These are phyloP conservation scores for Wallemia hederae DNA, from an alignment of 1,284 basidiomycete species.

Conservation along the genomic window DNA sequence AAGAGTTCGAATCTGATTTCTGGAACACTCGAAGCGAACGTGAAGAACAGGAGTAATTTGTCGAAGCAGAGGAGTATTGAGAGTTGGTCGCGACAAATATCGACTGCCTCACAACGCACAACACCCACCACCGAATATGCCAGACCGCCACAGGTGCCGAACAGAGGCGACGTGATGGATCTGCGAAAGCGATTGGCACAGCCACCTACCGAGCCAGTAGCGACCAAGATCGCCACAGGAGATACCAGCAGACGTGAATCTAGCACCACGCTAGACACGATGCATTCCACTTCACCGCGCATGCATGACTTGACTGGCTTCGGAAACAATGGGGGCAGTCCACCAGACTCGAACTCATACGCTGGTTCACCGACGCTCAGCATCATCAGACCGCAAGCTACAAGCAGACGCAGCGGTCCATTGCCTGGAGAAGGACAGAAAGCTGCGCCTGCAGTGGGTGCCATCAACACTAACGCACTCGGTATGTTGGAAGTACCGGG, in stretches of 20 bases:
- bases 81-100: conserved; percentile 2
- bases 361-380: neutral
- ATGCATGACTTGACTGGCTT: neutral
- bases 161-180: conserved; percentile 4
- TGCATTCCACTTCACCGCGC: neutral
- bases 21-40: neutral
- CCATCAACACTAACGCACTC: conserved; percentile 41
- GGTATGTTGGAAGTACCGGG: conserved; percentile 49
- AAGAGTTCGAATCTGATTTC: conserved; percentile 2
- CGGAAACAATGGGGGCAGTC: neutral
- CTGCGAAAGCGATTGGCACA: conserved; percentile 2
- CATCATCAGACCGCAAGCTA: neutral
- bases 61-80: conserved; percentile 1
- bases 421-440: conserved; percentile 31
- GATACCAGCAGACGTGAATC: neutral
- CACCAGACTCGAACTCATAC: neutral
- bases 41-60: neutral
- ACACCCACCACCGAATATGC: conserved; percentile 4
- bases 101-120: conserved; percentile 2
- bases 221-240: neutral
- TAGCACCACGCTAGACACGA: neutral
- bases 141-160: conserved; percentile 1
- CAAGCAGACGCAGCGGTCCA: neutral
- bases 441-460: conserved; percentile 52
- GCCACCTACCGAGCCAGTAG: neutral